Evolutionary conservation across 1,284 basidiomycete genomes (phyloP).

Genomic region (Golubevia pallescens): DNA sequence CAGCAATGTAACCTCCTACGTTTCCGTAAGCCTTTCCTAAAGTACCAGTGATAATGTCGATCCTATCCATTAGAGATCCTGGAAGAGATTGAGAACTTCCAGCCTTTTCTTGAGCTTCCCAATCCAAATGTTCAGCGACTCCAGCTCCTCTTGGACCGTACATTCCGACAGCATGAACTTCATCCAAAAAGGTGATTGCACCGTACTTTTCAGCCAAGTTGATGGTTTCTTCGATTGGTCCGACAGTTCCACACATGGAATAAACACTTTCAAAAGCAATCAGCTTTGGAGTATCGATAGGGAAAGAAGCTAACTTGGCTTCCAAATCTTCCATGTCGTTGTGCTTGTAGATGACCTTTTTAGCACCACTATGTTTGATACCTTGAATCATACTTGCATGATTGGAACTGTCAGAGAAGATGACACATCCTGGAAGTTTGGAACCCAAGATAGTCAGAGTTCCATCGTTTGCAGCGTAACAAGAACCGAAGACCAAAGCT

Average conservation of each 20-base stretch:
- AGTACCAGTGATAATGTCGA: conserved; percentile 64
- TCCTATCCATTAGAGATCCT: conserved; percentile 56
- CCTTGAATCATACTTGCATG: conserved; percentile 65
- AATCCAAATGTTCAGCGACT: conserved; percentile 63
- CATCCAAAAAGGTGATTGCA: conserved; percentile 63
- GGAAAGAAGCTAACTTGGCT: conserved; percentile 51
- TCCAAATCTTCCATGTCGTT: conserved; percentile 64
- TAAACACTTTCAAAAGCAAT: conserved; percentile 64
- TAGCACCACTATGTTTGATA: conserved; percentile 58
- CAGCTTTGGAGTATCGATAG: conserved; percentile 59
- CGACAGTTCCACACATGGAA: conserved; percentile 63
- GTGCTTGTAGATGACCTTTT: conserved; percentile 63
- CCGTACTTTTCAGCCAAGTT: conserved; percentile 64
- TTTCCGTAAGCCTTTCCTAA: conserved; percentile 63
- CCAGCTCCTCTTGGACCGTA: conserved; percentile 63
- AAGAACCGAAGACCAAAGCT: conserved; percentile 62
- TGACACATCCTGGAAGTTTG: conserved; percentile 61
- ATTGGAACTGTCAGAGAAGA: conserved; percentile 57
- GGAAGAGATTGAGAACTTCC: conserved; percentile 20
- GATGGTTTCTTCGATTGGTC: conserved; percentile 59
- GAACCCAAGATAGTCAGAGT: conserved; percentile 55
- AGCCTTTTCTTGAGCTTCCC: conserved; percentile 52
- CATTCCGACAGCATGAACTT: conserved; percentile 64
- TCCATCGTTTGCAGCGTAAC: conserved; percentile 64
- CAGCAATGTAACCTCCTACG: conserved; percentile 64